Evolutionary conservation across 164 flowering plant genomes (phyloP).

Genomic region (Annona cherimola): DNA sequence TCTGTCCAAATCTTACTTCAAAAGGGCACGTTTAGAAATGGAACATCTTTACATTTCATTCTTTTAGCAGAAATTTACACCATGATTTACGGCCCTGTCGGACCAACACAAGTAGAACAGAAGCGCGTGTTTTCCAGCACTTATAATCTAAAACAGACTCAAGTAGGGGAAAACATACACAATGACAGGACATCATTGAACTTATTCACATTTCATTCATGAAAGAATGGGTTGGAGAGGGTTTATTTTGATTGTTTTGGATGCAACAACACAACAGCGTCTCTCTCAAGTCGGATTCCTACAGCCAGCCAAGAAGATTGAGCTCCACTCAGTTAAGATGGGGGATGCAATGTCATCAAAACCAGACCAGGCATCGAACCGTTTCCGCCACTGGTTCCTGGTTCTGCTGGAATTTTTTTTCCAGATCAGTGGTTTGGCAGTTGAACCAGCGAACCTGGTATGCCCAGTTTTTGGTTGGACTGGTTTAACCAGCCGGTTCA

Average conservation of each 20-base stretch:
- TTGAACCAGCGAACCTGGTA: neutral
- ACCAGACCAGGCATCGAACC: neutral
- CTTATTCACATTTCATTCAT: too few species aligned
- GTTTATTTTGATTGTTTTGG: neutral
- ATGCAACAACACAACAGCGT: neutral
- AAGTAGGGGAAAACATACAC: neutral
- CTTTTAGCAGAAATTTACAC: too few species aligned
- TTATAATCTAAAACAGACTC: too few species aligned
- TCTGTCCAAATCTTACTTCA: too few species aligned
- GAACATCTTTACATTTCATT: too few species aligned
- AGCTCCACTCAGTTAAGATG: neutral
- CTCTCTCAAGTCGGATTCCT: conserved; percentile 9
- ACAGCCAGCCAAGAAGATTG: conserved; percentile 4
- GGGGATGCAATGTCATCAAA: neutral
- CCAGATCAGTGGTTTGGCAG: too few species aligned
- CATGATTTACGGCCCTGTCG: too few species aligned
- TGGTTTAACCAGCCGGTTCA: neutral
- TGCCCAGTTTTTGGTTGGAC: neutral
- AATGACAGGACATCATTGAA: too few species aligned
- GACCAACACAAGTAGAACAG: too few species aligned
- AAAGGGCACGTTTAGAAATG: too few species aligned
- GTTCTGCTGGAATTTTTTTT: neutral
- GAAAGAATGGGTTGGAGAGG: neutral
- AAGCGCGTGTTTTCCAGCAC: too few species aligned
- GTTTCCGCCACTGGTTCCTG: neutral